A percentile compares a stretch with the other conserved stretches of the same genome.
Conservation (phyloP, 306 rosid species). For the Purshia tridentata region DNA sequence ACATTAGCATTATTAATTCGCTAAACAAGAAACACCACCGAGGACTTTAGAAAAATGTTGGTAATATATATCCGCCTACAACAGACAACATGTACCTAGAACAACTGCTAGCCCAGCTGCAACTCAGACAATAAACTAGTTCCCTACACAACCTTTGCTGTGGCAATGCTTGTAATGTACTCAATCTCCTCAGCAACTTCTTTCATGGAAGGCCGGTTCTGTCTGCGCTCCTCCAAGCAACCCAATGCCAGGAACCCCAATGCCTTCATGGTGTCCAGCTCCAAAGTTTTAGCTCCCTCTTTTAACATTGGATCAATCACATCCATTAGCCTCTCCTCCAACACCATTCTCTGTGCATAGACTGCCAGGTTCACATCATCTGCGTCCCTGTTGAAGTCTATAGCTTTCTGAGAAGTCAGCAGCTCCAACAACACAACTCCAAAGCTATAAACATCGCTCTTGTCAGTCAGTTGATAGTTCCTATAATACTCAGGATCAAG, state of each 20-base stretch:
- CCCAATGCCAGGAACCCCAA: constrained; percentile 67
- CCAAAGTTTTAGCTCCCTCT: constrained; percentile 49
- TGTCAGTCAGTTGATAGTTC: constrained; percentile 65
- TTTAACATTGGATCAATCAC: constrained; percentile 57
- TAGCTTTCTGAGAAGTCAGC: constrained; percentile 66
- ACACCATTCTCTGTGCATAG: constrained; percentile 56
- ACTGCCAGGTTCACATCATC: constrained; percentile 86
- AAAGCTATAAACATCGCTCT: constrained; percentile 74
- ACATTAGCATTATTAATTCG: too few relatives aligned
- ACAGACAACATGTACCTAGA: not conserved
- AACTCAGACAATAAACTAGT: constrained; percentile 19
- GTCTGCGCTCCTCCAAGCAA: constrained; percentile 79
- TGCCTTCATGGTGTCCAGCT: constrained; percentile 74
- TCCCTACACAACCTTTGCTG: constrained; percentile 30
- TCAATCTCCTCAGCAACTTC: constrained; percentile 71
- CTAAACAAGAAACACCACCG: too few relatives aligned
- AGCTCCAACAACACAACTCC: constrained; percentile 71
- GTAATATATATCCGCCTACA: not conserved
- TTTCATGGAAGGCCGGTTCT: constrained; percentile 83
- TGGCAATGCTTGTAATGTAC: constrained; percentile 62
- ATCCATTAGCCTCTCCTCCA: constrained; percentile 57
- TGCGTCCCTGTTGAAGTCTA: constrained; percentile 55
- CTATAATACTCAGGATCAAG: constrained; percentile 74
- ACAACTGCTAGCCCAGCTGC: not conserved
- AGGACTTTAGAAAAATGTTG: too few relatives aligned